phyloP scores from a whole-genome alignment of 2,329 filamentous ascomycete genomes.

The Bipolaris oryzae region DNA sequence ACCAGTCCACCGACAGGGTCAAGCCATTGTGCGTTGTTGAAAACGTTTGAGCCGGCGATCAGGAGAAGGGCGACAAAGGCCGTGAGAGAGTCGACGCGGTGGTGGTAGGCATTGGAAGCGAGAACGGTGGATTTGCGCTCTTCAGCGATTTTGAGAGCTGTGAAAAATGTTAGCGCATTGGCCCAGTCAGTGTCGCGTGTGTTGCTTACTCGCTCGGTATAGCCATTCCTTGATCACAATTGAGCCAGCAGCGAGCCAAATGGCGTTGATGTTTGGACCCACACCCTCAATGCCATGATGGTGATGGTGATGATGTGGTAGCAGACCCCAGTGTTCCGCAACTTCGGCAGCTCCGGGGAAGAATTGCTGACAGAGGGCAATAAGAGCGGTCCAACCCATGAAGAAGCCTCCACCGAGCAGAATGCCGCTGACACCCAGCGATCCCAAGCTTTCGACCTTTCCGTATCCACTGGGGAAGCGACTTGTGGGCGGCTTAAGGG shows the following conservation, averaged over 20 bases:
- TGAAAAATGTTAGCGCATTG: constrained; percentile 30
- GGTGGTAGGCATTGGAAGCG: constrained; percentile 94
- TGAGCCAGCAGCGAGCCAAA: constrained; percentile 89
- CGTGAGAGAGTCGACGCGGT: constrained; percentile 93
- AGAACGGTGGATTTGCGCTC: constrained; percentile 95
- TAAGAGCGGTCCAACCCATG: constrained; percentile 76
- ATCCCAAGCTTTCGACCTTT: constrained; percentile 96
- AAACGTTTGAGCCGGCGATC: constrained; percentile 86
- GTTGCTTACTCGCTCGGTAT: constrained; percentile 80
- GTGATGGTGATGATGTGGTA: constrained; percentile 70
- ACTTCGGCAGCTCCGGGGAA: constrained; percentile 54
- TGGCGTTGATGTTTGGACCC: constrained; percentile 87
- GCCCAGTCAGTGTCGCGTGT: not conserved
- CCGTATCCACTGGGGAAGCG: constrained; percentile 91
- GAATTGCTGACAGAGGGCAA: constrained; percentile 59
- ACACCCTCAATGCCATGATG: constrained; percentile 63
- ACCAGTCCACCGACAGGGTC: constrained; percentile 92
- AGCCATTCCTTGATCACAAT: constrained; percentile 96
- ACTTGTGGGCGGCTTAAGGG: constrained; percentile 80
- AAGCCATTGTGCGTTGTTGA: constrained; percentile 86
- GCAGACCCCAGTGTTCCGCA: constrained; percentile 51
- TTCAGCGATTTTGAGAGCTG: constrained; percentile 92
- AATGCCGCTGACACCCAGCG: constrained; percentile 89
- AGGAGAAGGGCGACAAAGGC: constrained; percentile 90
- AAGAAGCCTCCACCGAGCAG: constrained; percentile 86